A percentile compares a stretch with the other conserved stretches of the same genome.
These are phyloP conservation scores for Ophiostoma australiae DNA, from an alignment of 2,329 filamentous ascomycete genomes.

Conservation along the genomic window DNA sequence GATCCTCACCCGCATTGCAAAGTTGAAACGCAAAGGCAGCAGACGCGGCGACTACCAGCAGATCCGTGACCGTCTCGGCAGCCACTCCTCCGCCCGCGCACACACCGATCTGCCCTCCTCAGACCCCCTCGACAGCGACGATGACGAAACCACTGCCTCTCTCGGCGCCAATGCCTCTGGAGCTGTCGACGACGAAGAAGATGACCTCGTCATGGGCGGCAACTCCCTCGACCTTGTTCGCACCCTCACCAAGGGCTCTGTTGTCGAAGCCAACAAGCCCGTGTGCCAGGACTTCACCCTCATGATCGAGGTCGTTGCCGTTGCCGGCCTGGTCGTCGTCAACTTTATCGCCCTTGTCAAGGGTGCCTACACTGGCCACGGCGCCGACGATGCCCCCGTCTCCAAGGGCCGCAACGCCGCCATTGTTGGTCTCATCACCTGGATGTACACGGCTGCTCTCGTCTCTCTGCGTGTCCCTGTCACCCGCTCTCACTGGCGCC, in stretches of 20 bases:
- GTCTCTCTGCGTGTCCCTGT: conserved; percentile 66
- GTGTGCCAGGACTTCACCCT: conserved; percentile 66
- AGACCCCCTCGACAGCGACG: conserved; percentile 36
- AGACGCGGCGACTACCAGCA: conserved; percentile 21
- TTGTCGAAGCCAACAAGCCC: conserved; percentile 71
- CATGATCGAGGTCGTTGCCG: conserved; percentile 67
- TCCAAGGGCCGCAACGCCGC: conserved; percentile 46
- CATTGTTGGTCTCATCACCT: conserved; percentile 64
- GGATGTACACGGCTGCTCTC: conserved; percentile 75
- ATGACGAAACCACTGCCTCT: conserved; percentile 49
- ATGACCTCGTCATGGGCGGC: conserved; percentile 53
- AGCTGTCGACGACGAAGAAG: conserved; percentile 37
- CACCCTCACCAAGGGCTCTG: conserved; percentile 57
- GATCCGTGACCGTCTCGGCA: conserved; percentile 20
- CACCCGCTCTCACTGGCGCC: conserved; percentile 58
- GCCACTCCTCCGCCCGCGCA: conserved; percentile 31
- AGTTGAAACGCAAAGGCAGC: conserved; percentile 43
- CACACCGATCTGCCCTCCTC: conserved; percentile 52
- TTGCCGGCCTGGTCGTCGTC: conserved; percentile 65
- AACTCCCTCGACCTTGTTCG: conserved; percentile 53
- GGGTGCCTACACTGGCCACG: conserved; percentile 48
- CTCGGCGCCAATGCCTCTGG: conserved; percentile 15
- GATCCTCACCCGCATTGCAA: conserved; percentile 49
- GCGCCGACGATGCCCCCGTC: conserved; percentile 44
- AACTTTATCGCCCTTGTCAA: conserved; percentile 62